Percentiles rank a stretch among this genome's conserved stretches.
Conservation (phyloP, 2,329 filamentous ascomycete species). For the Fusarium sp. region DNA sequence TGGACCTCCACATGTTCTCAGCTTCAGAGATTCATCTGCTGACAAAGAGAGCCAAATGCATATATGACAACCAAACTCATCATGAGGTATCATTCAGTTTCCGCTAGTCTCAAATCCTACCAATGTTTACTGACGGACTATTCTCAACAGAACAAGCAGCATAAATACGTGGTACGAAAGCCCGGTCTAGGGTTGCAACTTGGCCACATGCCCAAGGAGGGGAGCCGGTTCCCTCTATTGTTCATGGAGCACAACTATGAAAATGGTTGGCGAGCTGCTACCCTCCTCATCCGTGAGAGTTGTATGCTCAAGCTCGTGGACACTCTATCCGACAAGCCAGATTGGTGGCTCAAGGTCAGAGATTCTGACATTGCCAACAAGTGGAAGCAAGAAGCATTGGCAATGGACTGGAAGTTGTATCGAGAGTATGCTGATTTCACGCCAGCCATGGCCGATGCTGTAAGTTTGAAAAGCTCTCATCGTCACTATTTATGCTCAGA, state of each 20-base stretch:
- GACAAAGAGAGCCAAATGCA: neutral
- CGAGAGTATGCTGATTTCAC: neutral
- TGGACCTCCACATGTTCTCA: neutral
- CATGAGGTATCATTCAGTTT: neutral
- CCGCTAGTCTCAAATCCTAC: too few relatives aligned
- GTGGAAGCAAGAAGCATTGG: constrained; percentile 5
- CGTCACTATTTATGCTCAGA: neutral
- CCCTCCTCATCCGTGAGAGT: constrained; percentile 44
- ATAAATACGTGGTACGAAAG: neutral
- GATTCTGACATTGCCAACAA: constrained; percentile 21
- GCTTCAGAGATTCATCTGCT: neutral
- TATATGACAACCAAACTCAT: neutral
- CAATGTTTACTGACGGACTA: neutral
- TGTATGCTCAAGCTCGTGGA: constrained; percentile 55
- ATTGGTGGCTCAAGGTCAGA: constrained; percentile 52
- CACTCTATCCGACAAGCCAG: constrained; percentile 54
- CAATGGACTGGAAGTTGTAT: neutral
- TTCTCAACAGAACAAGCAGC: neutral
- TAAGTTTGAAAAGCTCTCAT: neutral
- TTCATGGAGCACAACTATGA: neutral
- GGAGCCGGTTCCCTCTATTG: neutral
- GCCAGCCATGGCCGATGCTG: neutral
- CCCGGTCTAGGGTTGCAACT: neutral
- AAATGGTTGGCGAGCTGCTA: constrained; percentile 37
- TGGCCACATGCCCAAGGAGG: neutral